Evolutionary conservation across 345 rosid species (phyloP), one percentile per base, ranked within the genome.

Genomic region (Cardamine occulta): DNA sequence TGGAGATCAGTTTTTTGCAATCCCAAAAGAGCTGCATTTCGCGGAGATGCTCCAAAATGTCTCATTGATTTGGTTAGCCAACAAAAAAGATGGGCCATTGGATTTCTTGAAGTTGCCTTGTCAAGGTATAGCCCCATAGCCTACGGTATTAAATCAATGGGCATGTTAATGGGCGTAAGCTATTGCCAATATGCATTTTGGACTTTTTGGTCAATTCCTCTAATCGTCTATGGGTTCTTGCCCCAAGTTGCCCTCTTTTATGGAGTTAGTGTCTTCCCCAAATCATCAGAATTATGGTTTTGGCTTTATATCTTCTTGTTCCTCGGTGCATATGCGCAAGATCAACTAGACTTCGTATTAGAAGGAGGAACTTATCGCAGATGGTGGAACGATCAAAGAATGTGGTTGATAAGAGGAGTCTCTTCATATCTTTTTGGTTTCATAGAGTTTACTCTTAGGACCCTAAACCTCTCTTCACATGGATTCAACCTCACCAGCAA

Each of bases 311-410:
- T 47, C 32, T 85, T 93, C 74, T 85, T 91, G 17, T 82, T 86
- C 78, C 11, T 89, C 0, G 97, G 97, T 23, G 84, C 93, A 18
- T 88, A 93, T 47, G 79, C 19, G 17, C 89, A 88, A 73, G 89
- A 83, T 61, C 51, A 79, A 7, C 0, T 81, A 0, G 92, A 87
- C 3, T 84, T 85, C 13, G 3, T 68, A 7, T 21, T 80, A 7
- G 83, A 59, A 24, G 82, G 84, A 8, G 88, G 85, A 11, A 85
- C 80, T 26, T 44, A 76, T 63, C 42, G 37, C 5, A 79, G 61
- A 54, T 91, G 96, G 97, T 88, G 92, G 96, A 89, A 83, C 59
- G 90, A 85, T 55, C 94, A 82, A 61, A 80, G 94, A 44, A 82
- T 87, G 31, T 93, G 88, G 87, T 21, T 49, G 32, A 78, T 93